Evolutionary conservation across 306 rosid genomes (phyloP).

Genomic region (Castanea mollissima): DNA sequence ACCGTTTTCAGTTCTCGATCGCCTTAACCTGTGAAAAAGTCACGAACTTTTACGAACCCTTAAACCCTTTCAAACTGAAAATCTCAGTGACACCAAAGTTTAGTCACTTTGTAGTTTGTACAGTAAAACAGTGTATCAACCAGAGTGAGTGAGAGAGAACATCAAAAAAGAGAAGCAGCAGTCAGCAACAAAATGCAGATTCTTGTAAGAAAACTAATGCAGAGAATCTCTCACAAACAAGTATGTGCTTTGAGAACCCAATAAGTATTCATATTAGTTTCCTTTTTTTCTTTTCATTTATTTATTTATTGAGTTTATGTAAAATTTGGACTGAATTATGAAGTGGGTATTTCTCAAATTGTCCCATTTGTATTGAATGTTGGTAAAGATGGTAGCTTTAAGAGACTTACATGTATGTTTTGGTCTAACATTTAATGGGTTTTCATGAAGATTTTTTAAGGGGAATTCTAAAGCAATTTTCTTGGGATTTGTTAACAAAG

Average conservation of each 20-base stretch:
- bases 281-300: background rate
- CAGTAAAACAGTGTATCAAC: background rate
- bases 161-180: background rate
- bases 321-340: slow-evolving; percentile 3
- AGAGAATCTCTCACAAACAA: slow-evolving; percentile 35
- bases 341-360: background rate
- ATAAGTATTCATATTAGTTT: background rate
- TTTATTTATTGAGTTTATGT: background rate
- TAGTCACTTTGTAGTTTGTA: background rate
- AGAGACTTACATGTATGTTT: background rate
- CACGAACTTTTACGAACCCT: background rate
- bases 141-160: background rate
- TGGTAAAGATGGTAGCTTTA: background rate
- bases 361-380: background rate
- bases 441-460: background rate
- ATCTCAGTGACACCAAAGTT: background rate
- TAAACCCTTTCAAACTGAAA: background rate
- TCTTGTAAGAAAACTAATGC: slow-evolving; percentile 43
- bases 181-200: slow-evolving; percentile 44
- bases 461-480: background rate
- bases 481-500: background rate
- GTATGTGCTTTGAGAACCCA: slow-evolving; percentile 26
- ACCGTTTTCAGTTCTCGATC: background rate
- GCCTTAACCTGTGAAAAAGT: background rate
- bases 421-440: background rate